Evolutionary conservation across 2,329 filamentous ascomycete species (phyloP), one percentile per base, ranked within the genome.

Genomic region (Cordyceps sp.): DNA sequence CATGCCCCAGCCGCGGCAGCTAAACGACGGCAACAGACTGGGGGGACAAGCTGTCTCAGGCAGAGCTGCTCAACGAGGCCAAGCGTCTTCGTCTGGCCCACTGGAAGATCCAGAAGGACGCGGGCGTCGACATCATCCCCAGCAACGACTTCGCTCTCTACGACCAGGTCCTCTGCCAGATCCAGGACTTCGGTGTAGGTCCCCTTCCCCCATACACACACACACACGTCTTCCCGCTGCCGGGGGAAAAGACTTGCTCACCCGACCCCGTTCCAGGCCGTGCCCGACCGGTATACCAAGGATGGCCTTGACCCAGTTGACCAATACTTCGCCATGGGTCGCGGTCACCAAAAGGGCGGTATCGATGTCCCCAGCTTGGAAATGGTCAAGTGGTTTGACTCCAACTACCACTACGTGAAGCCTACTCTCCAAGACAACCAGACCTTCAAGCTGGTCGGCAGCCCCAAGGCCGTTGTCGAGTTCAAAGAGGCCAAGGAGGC

Each of bases 321-420:
- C 66, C 78, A 93, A 67, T 96, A 94, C 78, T 98, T 98, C 55
- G 90, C 90, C 62, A 93, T 98, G 84, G 90, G 90, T 54, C 83
- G 90, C 78, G 90, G 90, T 56, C 86, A 92, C 66, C 90, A 98
- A 67, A 92, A 84, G 76, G 74, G 77, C 54, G 74, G 82, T 59
- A 71, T 96, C 48, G 90, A 98, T 61, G 90, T 96, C 45, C 84
- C 88, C 48, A 73, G 71, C 53, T 68, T 93, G 62, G 90, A 98
- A 73, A 98, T 98, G 90, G 90, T 98, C 52, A 98, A 98, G 73
- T 98, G 90, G 90, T 98, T 98, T 58, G 90, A 98, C 73, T 93
- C 85, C 45, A 98, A 98, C 80, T 98, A 98, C 78, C 90, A 96
- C 74, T 98, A 98, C 62, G 90, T 96, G 66, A 96, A 96, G 78